Percentiles rank a stretch among this genome's conserved stretches.
These are phyloP conservation scores for Crotalaria pallida DNA, from an alignment of 306 rosid species.

Conservation along the genomic window DNA sequence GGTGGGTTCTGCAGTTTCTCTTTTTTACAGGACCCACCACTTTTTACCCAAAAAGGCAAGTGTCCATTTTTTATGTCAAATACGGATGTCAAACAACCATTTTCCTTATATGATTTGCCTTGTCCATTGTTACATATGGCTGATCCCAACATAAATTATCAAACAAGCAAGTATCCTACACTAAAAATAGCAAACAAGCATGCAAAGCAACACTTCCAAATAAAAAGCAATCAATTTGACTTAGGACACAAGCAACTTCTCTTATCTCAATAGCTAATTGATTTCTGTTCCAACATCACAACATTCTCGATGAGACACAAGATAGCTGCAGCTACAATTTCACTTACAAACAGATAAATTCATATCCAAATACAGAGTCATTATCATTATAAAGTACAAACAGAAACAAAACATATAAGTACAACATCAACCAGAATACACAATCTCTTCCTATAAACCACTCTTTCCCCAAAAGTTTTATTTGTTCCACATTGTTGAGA, in stretches of 20 bases:
- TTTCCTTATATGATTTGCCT: too few species aligned
- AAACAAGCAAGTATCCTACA: too few species aligned
- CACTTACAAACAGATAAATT: background rate
- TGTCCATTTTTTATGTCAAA: too few species aligned
- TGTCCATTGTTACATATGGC: background rate
- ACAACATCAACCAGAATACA: background rate
- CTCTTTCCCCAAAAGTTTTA: background rate
- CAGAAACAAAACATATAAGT: constrained; percentile 8
- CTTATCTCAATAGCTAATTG: background rate
- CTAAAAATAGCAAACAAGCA: too few species aligned
- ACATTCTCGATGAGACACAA: too few species aligned
- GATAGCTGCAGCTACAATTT: background rate
- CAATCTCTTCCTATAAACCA: background rate
- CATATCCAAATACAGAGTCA: background rate
- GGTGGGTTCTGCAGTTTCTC: too few species aligned
- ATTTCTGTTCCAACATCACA: background rate
- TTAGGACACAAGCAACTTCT: background rate
- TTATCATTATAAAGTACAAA: background rate
- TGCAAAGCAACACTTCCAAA: background rate
- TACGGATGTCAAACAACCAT: too few species aligned
- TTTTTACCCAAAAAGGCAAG: too few species aligned
- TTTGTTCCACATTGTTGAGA: background rate
- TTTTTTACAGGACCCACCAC: too few species aligned
- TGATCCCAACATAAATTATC: background rate
- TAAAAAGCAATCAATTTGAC: background rate